Conservation (phyloP, 257 asterid genomes). For the Lycium barbarum region DNA sequence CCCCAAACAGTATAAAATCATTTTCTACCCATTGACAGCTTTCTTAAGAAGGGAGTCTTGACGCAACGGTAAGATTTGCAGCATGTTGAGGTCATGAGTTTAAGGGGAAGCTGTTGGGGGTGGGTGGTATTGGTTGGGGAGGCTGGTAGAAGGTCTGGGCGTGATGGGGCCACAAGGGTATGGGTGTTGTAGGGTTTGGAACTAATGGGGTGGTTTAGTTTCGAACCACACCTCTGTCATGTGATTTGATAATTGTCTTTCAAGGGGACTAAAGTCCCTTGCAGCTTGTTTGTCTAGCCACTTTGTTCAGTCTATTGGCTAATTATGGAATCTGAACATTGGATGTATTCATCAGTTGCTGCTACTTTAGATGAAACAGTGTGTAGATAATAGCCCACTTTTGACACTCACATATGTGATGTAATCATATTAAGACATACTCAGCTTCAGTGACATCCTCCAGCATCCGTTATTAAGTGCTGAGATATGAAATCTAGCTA, state of each 20-base stretch:
- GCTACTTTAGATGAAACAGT: constrained; percentile 17
- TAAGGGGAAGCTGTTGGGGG: neutral
- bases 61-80: neutral
- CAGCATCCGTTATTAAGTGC: neutral
- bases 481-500: neutral
- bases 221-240: neutral
- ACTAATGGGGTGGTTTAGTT: neutral
- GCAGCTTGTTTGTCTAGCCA: neutral
- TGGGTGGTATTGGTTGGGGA: neutral
- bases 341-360: neutral
- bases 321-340: constrained; percentile 10
- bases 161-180: neutral
- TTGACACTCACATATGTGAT: neutral
- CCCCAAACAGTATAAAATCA: neutral
- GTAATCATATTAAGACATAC: neutral
- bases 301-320: neutral
- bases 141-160: neutral
- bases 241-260: constrained; percentile 21
- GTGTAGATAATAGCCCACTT: neutral
- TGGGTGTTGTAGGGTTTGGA: neutral
- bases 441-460: neutral
- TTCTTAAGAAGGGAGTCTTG: neutral
- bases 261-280: neutral
- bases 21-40: neutral
- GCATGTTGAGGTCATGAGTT: neutral